Evolutionary conservation across 75 land plant species (phyloP).

Genomic region (Picea glauca): DNA sequence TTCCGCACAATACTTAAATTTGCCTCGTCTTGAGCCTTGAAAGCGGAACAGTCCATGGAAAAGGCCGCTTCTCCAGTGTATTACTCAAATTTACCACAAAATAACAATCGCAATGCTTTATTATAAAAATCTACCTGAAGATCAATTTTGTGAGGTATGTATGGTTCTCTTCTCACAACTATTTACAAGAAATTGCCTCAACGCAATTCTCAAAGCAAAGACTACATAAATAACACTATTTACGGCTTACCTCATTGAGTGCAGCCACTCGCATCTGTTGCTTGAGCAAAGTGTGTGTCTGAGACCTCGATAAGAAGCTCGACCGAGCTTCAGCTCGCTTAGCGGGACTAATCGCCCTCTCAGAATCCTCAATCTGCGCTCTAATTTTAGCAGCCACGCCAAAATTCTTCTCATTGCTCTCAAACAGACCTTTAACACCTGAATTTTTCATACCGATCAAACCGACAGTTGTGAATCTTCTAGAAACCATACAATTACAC

Average conservation of each 20-base stretch:
- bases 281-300: slow-evolving; percentile 49
- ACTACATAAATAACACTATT: too few species aligned
- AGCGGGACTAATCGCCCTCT: background rate
- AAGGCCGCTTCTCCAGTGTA: too few species aligned
- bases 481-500: background rate
- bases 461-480: background rate
- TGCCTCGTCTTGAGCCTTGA: background rate
- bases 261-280: slow-evolving; percentile 61
- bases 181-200: too few species aligned
- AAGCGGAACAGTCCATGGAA: background rate
- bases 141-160: too few species aligned
- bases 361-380: slow-evolving; percentile 1
- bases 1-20: background rate
- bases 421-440: too few species aligned
- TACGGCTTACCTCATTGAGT: slow-evolving; percentile 35
- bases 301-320: slow-evolving; percentile 31
- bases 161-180: too few species aligned
- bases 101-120: too few species aligned
- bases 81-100: too few species aligned
- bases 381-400: background rate
- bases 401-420: background rate
- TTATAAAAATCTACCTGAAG: too few species aligned
- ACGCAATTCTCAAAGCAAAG: too few species aligned
- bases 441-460: too few species aligned
- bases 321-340: background rate